These are phyloP conservation scores for Clitopilus passeckerianus DNA, from an alignment of 768 basidiomycete genomes.

Conservation along the genomic window DNA sequence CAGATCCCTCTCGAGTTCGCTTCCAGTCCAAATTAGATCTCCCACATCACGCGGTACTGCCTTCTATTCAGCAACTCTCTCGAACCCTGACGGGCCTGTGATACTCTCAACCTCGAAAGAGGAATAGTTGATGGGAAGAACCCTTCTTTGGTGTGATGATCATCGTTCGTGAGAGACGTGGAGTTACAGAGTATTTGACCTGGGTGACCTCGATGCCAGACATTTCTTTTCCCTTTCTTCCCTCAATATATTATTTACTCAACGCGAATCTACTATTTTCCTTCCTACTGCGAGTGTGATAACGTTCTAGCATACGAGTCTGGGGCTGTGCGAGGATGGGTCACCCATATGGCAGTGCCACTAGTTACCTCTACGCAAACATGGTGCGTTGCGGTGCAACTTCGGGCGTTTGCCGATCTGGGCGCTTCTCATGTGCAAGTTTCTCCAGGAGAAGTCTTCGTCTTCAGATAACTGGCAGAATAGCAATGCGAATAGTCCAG, in stretches of 20 bases:
- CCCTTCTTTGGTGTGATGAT: background rate
- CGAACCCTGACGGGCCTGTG: no score
- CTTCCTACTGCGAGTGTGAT: no score
- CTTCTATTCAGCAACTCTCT: no score
- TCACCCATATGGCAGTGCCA: conserved; percentile 27
- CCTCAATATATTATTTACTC: background rate
- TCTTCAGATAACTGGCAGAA: background rate
- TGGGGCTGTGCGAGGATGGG: conserved; percentile 12
- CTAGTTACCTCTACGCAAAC: conserved; percentile 28
- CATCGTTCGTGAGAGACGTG: background rate
- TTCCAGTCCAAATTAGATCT: no score
- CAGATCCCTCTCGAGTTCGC: no score
- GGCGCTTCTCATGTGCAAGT: background rate
- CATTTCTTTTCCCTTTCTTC: background rate
- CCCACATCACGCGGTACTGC: background rate
- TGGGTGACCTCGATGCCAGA: background rate
- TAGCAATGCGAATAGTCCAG: background rate
- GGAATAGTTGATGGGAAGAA: background rate
- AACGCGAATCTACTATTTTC: no score
- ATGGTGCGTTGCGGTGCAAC: conserved; percentile 12
- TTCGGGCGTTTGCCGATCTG: background rate
- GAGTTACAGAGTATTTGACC: background rate
- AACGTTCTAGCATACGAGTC: background rate
- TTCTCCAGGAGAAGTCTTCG: background rate
- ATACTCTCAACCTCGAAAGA: background rate